A percentile compares a stretch with the other conserved stretches of the same genome.
phyloP scores from a whole-genome alignment of 2,329 filamentous ascomycete species.

The Rugonectria rugulosa region DNA sequence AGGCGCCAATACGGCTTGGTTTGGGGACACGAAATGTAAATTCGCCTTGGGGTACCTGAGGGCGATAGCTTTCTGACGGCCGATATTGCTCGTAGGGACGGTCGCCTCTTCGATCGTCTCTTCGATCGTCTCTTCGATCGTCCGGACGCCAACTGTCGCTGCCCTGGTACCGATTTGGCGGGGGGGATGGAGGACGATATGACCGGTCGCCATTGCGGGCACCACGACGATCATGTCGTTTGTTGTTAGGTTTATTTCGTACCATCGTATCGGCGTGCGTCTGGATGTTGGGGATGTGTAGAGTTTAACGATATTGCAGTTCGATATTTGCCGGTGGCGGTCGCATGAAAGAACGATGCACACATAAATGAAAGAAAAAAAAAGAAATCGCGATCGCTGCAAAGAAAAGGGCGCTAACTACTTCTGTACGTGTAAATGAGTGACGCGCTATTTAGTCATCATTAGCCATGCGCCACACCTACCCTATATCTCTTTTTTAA shows the following conservation, averaged over 20 bases:
- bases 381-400: conserved; percentile 22
- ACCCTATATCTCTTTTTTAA: background rate
- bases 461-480: background rate
- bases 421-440: conserved; percentile 21
- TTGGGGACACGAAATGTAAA: conserved; percentile 65
- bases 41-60: conserved; percentile 52
- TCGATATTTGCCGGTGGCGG: background rate
- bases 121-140: conserved; percentile 14
- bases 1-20: conserved; percentile 56
- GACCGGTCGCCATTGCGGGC: conserved; percentile 29
- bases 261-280: conserved; percentile 16
- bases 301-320: background rate
- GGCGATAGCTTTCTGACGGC: conserved; percentile 40
- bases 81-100: conserved; percentile 35
- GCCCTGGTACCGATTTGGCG: conserved; percentile 29
- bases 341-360: too few relatives aligned
- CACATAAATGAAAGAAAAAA: conserved; percentile 29
- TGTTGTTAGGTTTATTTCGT: conserved; percentile 25
- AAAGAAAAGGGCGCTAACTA: conserved; percentile 15
- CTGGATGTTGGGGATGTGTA: background rate
- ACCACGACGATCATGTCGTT: conserved; percentile 22
- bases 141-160: conserved; percentile 43
- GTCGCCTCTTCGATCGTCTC: conserved; percentile 27
- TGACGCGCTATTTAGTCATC: background rate
- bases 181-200: conserved; percentile 24